Evolutionary conservation across 768 basidiomycete species (phyloP), one percentile per base, ranked within the genome.

Genomic region (Amanita pseudoporphyria): DNA sequence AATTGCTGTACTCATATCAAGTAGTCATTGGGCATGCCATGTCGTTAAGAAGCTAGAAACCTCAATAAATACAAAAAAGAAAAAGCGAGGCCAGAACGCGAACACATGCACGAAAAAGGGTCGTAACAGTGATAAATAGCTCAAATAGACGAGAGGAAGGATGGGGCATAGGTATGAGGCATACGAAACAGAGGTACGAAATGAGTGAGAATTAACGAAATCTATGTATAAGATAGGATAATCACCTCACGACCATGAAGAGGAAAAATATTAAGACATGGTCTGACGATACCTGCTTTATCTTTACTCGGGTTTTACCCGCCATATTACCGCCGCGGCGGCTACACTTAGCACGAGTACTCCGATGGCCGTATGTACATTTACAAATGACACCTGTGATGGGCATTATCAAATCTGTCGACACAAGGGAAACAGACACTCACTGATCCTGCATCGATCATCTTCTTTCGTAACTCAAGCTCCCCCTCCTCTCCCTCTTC

Each of bases 251-350:
- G 40, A 24, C 10, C 40, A 14, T 14, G 40, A 24, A 41, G 21
- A 40, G 22, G 21, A 39, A 22, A 13, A 39, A 18, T 19, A 13
- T 19, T 28, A 9, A 4, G 41, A 28, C 14, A 7, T 26, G 14
- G 40, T 16, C 22, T 43, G 26, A 28, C 26, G 26, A 28, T 28
- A 28, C 26, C 26, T 43, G 16, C 26, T 28, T 37, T 47, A 59
- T 61, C 26, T 28, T 37, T 47, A 59, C 60, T 70, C 67, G 3
- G 67, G 65, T 49, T 78, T 79, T 24, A 84, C 79, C 54, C 81
- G 73, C 82, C 83, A 86, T 57, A 84, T 65, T 44, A 87, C 84
- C 6, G 83, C 84, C 10, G 77, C 82, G 2, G 85, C 82, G 3
- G 81, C 82, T 6, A 84, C 75, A 44, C 80, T 72, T 24, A 87